These are phyloP conservation scores for Dendrobium chrysotoxum DNA, from an alignment of 106 monocot genomes.

Conservation along the genomic window DNA sequence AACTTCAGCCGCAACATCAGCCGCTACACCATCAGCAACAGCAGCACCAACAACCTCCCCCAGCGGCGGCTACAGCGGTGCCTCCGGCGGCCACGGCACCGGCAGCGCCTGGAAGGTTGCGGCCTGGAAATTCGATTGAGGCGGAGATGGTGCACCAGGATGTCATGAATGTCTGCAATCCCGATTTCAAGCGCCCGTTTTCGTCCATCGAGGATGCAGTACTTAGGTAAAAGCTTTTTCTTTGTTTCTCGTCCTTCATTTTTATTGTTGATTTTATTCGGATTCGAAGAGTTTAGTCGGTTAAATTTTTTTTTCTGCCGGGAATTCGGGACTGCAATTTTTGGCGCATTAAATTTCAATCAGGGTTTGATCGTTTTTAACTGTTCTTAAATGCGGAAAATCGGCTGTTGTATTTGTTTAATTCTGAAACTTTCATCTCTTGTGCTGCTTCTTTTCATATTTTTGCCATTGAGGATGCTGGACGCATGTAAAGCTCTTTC, in stretches of 20 bases:
- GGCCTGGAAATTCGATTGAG: constrained; percentile 39
- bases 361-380: neutral
- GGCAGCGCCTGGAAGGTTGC: constrained; percentile 1
- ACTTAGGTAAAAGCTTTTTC: constrained; percentile 35
- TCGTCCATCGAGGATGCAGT: constrained; percentile 83
- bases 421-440: neutral
- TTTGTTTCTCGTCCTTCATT: neutral
- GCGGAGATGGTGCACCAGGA: constrained; percentile 98
- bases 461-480: too few species aligned
- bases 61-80: neutral
- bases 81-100: constrained; percentile 5
- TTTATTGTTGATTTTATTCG: neutral
- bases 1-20: constrained; percentile 7
- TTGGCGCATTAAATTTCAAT: neutral
- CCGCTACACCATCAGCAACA: constrained; percentile 11
- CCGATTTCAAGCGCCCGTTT: constrained; percentile 79
- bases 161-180: constrained; percentile 81
- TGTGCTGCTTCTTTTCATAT: neutral
- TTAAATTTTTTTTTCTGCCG: neutral
- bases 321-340: neutral
- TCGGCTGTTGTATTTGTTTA: neutral
- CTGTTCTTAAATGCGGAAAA: neutral
- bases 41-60: constrained; percentile 4
- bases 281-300: neutral
- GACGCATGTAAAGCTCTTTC: too few species aligned